Evolutionary conservation across 1,284 basidiomycete species (phyloP).

Genomic region (Ganoderma resinaceum): DNA sequence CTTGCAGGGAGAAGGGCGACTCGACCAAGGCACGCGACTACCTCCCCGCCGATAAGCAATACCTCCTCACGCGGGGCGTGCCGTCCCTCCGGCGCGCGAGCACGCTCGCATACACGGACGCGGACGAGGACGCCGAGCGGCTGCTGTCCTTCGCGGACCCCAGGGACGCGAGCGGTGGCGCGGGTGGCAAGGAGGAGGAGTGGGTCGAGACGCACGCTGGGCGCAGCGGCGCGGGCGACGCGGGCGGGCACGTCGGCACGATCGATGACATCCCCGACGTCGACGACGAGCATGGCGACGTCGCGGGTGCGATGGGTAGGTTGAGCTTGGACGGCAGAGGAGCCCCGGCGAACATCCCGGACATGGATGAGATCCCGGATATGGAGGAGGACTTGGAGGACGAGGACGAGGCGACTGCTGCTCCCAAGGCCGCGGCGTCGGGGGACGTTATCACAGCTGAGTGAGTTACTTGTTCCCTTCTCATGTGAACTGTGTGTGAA

Average conservation of each 20-base stretch:
- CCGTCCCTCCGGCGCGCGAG: slow-evolving; percentile 92
- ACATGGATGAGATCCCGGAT: slow-evolving; percentile 49
- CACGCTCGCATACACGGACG: slow-evolving; percentile 92
- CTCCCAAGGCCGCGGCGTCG: slow-evolving; percentile 51
- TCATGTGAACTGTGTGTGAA: background rate
- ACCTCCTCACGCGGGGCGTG: slow-evolving; percentile 92
- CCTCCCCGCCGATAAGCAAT: slow-evolving; percentile 95
- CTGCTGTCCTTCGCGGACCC: slow-evolving; percentile 79
- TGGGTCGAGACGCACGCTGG: slow-evolving; percentile 91
- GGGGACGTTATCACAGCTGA: slow-evolving; percentile 29
- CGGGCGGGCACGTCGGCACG: slow-evolving; percentile 57
- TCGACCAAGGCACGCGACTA: slow-evolving; percentile 87
- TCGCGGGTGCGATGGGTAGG: slow-evolving; percentile 70
- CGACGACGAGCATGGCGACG: slow-evolving; percentile 91
- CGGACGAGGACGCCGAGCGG: slow-evolving; percentile 93
- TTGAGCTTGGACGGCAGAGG: slow-evolving; percentile 67
- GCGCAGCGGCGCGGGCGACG: slow-evolving; percentile 59
- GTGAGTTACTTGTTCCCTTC: slow-evolving; percentile 32
- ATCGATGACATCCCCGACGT: slow-evolving; percentile 92
- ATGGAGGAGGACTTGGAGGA: slow-evolving; percentile 48
- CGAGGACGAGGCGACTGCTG: slow-evolving; percentile 81
- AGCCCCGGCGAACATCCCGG: slow-evolving; percentile 47
- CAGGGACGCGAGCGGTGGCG: slow-evolving; percentile 43
- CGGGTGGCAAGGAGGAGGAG: slow-evolving; percentile 73
- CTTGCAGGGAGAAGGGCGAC: slow-evolving; percentile 87